Conservation (phyloP, 345 rosid species). For the Raphanus sativus region DNA sequence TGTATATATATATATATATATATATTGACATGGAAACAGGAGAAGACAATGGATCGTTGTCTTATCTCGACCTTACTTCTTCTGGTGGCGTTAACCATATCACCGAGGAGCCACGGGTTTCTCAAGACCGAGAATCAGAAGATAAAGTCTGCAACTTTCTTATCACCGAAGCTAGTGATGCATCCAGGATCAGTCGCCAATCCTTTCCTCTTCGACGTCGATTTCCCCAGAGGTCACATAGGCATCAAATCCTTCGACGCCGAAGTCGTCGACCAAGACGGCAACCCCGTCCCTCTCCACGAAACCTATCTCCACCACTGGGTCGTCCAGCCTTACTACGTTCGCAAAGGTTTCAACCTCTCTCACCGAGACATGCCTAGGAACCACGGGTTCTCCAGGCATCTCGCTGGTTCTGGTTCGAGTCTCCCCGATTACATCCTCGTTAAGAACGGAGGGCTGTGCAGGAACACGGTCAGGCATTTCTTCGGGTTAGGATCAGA, state of each 20-base stretch:
- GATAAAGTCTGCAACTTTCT: conserved; percentile 55
- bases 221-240: conserved; percentile 85
- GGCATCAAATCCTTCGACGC: conserved; percentile 68
- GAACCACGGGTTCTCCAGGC: conserved; percentile 24
- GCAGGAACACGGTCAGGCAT: conserved; percentile 53
- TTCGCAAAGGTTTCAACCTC: conserved; percentile 32
- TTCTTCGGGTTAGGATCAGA: conserved; percentile 85
- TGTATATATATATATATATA: neutral
- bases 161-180: conserved; percentile 68
- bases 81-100: conserved; percentile 27
- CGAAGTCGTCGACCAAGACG: conserved; percentile 68
- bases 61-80: conserved; percentile 27
- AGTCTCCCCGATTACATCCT: conserved; percentile 36
- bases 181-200: conserved; percentile 79
- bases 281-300: conserved; percentile 66
- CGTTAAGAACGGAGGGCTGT: conserved; percentile 61
- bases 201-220: conserved; percentile 48
- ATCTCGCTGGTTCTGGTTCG: too few relatives aligned
- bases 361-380: conserved; percentile 4
- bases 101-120: conserved; percentile 26
- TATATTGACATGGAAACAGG: conserved; percentile 31
- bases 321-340: conserved; percentile 57
- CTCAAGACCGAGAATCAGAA: conserved; percentile 22
- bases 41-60: conserved; percentile 31
- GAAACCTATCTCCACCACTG: conserved; percentile 96